phyloP scores from a whole-genome alignment of 1,284 basidiomycete genomes.

The Amylostereum areolatum region DNA sequence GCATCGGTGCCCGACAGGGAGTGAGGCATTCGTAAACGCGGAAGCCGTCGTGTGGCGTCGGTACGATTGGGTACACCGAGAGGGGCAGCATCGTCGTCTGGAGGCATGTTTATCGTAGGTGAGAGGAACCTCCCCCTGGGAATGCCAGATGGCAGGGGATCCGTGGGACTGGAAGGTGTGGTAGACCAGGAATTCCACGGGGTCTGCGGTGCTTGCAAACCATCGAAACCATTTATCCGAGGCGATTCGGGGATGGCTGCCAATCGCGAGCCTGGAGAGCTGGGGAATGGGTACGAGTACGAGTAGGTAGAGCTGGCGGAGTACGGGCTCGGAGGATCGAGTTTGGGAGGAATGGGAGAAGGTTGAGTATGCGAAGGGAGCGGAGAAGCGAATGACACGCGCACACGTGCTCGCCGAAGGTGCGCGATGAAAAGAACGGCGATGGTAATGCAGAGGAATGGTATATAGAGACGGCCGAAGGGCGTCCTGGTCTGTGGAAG shows the following conservation, averaged over 20 bases:
- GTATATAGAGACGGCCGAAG: slow-evolving; percentile 53
- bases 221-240: no score
- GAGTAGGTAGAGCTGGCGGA: slow-evolving; percentile 13
- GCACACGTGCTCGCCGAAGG: slow-evolving; percentile 3
- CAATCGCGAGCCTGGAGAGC: slow-evolving; percentile 2
- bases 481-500: slow-evolving; percentile 66
- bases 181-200: not conserved
- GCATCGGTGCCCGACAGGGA: not conserved
- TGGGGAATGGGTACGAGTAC: slow-evolving; percentile 10
- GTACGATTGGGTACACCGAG: not conserved
- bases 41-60: not conserved
- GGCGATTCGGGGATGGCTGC: not conserved
- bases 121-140: not conserved
- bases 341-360: not conserved
- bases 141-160: not conserved
- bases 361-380: slow-evolving; percentile 6
- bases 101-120: not conserved
- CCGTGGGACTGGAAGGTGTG: no score
- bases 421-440: slow-evolving; percentile 24
- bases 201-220: slow-evolving; percentile 1
- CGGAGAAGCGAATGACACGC: slow-evolving; percentile 5
- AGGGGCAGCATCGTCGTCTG: not conserved
- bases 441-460: slow-evolving; percentile 38
- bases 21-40: not conserved
- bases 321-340: slow-evolving; percentile 9